Evolutionary conservation across 495 filamentous ascomycete genomes (phyloP).

Genomic region (Penicillium soppii): DNA sequence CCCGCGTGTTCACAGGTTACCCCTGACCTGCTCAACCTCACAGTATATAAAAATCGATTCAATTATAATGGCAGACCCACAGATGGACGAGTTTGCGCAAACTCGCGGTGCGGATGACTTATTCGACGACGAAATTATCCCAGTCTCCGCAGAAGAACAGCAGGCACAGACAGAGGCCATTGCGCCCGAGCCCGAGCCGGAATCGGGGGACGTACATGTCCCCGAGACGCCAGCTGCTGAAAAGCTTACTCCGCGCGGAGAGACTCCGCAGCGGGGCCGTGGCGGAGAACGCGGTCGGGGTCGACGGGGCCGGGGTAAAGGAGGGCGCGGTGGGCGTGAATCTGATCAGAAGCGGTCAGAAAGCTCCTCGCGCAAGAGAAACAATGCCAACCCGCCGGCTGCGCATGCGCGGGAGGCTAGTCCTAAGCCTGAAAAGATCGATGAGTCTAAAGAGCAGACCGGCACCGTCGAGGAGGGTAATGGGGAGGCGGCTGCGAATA

Average conservation of each 20-base stretch:
- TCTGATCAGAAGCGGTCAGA: conserved; percentile 30
- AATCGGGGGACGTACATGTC: conserved; percentile 3
- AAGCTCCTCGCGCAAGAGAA: conserved; percentile 19
- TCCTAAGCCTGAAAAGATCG: conserved; percentile 14
- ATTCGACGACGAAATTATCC: conserved; percentile 72
- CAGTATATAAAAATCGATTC: background rate
- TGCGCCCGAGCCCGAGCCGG: conserved; percentile 13
- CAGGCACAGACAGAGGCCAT: conserved; percentile 26
- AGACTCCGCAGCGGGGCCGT: conserved; percentile 33
- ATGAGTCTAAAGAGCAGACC: conserved; percentile 26
- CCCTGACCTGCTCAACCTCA: background rate
- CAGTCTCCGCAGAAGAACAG: conserved; percentile 45
- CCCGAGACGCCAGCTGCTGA: conserved; percentile 15
- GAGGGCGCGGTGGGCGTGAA: conserved; percentile 30
- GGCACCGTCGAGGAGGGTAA: conserved; percentile 15
- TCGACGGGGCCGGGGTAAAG: conserved; percentile 35
- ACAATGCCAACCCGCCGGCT: conserved; percentile 17
- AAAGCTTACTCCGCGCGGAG: conserved; percentile 16
- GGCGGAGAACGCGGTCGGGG: conserved; percentile 37
- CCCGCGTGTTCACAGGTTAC: background rate
- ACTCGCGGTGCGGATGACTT: conserved; percentile 66
- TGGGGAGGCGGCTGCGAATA: conserved; percentile 15
- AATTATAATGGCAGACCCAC: conserved; percentile 23
- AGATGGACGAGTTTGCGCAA: conserved; percentile 59
- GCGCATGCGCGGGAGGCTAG: conserved; percentile 16